Conservation (phyloP, 2,329 filamentous ascomycete genomes). For the Fusarium foetens region DNA sequence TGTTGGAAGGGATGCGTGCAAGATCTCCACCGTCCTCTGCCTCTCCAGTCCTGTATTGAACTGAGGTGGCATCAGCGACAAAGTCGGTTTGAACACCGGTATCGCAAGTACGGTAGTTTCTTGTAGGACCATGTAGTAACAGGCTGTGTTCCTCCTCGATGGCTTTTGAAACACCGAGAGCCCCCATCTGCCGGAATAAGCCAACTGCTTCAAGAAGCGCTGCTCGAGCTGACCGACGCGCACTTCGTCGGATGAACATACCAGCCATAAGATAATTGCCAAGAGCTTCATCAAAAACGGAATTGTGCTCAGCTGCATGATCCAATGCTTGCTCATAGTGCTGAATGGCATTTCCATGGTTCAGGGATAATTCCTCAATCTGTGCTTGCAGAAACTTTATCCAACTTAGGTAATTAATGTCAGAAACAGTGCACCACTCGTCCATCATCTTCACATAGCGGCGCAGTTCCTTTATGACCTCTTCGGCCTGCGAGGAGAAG, state of each 20-base stretch:
- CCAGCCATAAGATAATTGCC: constrained; percentile 79
- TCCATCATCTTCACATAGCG: constrained; percentile 69
- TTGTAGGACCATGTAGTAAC: constrained; percentile 70
- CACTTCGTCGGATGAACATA: constrained; percentile 72
- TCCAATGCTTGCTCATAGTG: constrained; percentile 78
- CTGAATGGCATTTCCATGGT: constrained; percentile 68
- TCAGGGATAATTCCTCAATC: constrained; percentile 68
- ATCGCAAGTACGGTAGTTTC: constrained; percentile 69
- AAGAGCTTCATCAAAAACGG: constrained; percentile 77
- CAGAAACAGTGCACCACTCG: constrained; percentile 70
- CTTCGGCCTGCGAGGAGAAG: constrained; percentile 55
- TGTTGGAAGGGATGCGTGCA: constrained; percentile 55
- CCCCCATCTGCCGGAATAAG: constrained; percentile 75
- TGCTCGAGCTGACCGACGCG: constrained; percentile 74
- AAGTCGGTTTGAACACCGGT: constrained; percentile 77
- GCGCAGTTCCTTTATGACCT: constrained; percentile 64
- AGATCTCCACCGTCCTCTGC: constrained; percentile 58
- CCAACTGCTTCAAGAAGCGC: constrained; percentile 74
- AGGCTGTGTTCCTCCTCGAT: constrained; percentile 75
- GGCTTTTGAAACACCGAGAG: constrained; percentile 73
- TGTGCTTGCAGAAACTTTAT: constrained; percentile 75
- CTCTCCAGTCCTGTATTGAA: constrained; percentile 61
- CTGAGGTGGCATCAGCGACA: constrained; percentile 64
- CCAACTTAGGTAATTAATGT: constrained; percentile 78
- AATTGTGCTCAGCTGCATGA: constrained; percentile 74